Conservation (phyloP, 768 basidiomycete species). For the Naganishia vishniacii region DNA sequence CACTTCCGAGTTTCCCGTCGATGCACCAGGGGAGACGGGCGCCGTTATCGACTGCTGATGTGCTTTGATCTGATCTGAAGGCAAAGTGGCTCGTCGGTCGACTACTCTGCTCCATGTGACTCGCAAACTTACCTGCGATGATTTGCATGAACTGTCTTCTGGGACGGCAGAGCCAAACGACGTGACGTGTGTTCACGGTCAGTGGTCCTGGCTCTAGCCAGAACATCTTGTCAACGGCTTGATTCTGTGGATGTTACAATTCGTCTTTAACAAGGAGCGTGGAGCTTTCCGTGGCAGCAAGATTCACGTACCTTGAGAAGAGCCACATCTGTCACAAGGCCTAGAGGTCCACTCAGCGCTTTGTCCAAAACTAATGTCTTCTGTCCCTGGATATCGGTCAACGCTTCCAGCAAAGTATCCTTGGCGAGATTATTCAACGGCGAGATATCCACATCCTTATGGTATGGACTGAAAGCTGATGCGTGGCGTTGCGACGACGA, state of each 20-base stretch:
- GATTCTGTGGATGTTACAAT: conserved; percentile 59
- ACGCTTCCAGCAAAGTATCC: conserved; percentile 72
- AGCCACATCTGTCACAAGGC: conserved; percentile 89
- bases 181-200: conserved; percentile 72
- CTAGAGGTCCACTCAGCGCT: conserved; percentile 79
- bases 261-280: neutral
- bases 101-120: neutral
- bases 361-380: conserved; percentile 95
- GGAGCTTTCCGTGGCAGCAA: neutral
- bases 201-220: conserved; percentile 92
- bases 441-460: conserved; percentile 35
- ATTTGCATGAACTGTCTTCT: conserved; percentile 77
- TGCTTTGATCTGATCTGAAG: conserved; percentile 80
- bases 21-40: conserved; percentile 48
- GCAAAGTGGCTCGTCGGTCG: neutral
- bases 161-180: conserved; percentile 88
- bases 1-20: neutral
- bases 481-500: conserved; percentile 11
- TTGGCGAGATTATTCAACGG: conserved; percentile 68
- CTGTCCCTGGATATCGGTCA: conserved; percentile 66
- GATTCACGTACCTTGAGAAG: conserved; percentile 70
- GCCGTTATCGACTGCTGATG: conserved; percentile 53
- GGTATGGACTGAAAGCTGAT: conserved; percentile 18
- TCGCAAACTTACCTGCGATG: conserved; percentile 70
- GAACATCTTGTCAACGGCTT: conserved; percentile 99